Conservation (phyloP, 108 stramenopile species). For the Pseudonitzschia multistriata region DNA sequence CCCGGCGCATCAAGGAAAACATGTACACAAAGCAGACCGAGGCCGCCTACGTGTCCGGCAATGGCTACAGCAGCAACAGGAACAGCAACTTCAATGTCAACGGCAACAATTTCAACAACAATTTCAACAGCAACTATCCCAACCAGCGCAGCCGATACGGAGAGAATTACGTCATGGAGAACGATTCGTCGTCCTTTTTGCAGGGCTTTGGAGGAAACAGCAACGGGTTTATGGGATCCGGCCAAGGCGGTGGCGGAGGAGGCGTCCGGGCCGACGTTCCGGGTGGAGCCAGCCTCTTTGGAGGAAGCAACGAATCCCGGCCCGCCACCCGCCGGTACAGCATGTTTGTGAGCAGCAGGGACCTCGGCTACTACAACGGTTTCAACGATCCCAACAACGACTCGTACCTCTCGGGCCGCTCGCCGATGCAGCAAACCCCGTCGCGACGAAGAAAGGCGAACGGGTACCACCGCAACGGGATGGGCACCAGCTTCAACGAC, state of each 20-base stretch:
- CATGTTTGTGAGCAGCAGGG: background rate
- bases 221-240: background rate
- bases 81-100: background rate
- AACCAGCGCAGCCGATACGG: background rate
- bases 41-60: background rate
- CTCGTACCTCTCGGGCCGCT: too few species aligned
- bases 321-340: too few species aligned
- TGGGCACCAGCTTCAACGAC: background rate
- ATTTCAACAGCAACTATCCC: conserved; percentile 2
- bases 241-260: background rate
- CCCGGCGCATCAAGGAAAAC: background rate
- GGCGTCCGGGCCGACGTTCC: background rate
- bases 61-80: background rate
- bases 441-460: background rate
- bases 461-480: background rate
- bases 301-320: background rate
- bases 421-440: too few species aligned
- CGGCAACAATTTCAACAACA: background rate
- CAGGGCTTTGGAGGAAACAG: background rate
- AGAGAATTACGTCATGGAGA: background rate
- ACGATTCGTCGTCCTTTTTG: too few species aligned
- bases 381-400: background rate
- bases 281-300: background rate
- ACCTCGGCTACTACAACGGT: too few species aligned
- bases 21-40: background rate